These are phyloP conservation scores for Rubroshorea leprosula DNA, from an alignment of 345 rosid genomes.

Conservation along the genomic window DNA sequence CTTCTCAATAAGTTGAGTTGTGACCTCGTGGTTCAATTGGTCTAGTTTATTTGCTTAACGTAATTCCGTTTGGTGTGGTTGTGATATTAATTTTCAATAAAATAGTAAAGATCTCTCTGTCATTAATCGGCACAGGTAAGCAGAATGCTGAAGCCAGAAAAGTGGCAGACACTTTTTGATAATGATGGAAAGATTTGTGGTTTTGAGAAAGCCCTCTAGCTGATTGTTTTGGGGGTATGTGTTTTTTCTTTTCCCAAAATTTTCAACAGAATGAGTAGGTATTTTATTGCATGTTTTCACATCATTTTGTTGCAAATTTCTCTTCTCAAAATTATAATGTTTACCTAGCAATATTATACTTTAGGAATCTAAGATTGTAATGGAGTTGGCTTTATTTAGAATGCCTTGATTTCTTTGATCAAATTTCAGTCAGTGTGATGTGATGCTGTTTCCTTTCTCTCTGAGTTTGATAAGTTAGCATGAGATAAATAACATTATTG, in stretches of 20 bases:
- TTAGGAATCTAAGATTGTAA: not conserved
- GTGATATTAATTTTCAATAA: not conserved
- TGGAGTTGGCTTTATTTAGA: not conserved
- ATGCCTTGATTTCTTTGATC: not conserved
- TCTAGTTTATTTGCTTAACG: not conserved
- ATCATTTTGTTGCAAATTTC: slow-evolving; percentile 1
- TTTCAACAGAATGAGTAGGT: no score
- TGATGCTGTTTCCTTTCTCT: slow-evolving; percentile 4
- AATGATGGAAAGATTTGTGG: slow-evolving; percentile 69
- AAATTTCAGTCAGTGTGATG: not conserved
- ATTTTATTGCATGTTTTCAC: not conserved
- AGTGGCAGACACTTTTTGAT: slow-evolving; percentile 81
- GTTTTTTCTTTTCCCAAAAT: no score
- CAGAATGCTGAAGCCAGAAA: slow-evolving; percentile 86
- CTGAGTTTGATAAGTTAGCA: not conserved
- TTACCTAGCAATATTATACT: not conserved
- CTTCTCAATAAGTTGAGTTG: no score
- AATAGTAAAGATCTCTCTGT: not conserved
- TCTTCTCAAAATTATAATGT: not conserved
- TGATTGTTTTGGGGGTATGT: slow-evolving; percentile 74
- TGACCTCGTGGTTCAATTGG: no score
- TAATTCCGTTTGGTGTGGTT: not conserved
- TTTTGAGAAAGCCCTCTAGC: slow-evolving; percentile 72
- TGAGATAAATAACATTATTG: no score
- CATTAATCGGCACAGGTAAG: slow-evolving; percentile 36